Conservation (phyloP, 208 protist species). For the Wallacemonas collosoma region DNA sequence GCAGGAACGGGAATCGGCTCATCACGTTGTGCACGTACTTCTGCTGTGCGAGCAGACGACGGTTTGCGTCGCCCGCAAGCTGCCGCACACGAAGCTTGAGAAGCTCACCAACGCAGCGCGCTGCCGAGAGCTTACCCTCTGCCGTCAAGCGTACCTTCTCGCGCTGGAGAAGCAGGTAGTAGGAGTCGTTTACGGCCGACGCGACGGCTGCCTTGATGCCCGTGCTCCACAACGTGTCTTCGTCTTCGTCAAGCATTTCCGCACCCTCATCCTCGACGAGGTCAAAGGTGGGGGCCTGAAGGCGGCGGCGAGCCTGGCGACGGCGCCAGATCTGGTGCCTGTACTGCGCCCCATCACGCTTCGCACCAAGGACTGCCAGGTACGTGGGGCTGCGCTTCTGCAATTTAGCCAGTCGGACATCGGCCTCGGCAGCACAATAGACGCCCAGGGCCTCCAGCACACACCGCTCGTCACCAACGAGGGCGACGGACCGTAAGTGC, state of each 20-base stretch:
- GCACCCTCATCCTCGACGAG: slow-evolving; percentile 28
- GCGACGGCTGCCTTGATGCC: slow-evolving; percentile 24
- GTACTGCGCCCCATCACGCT: slow-evolving; percentile 46
- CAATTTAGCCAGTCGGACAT: slow-evolving; percentile 38
- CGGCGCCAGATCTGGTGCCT: slow-evolving; percentile 46
- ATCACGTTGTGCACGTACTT: slow-evolving; percentile 34
- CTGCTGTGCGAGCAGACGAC: slow-evolving; percentile 21
- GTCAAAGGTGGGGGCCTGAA: slow-evolving; percentile 24
- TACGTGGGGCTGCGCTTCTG: slow-evolving; percentile 21
- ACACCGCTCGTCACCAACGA: slow-evolving; percentile 61
- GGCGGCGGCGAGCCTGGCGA: slow-evolving; percentile 42
- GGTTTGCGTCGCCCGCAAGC: slow-evolving; percentile 34
- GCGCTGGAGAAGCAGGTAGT: slow-evolving; percentile 54
- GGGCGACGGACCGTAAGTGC: slow-evolving; percentile 31
- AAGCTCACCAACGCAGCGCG: slow-evolving; percentile 38
- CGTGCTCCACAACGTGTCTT: slow-evolving; percentile 18
- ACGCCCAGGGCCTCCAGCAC: slow-evolving; percentile 42
- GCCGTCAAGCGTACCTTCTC: slow-evolving; percentile 29
- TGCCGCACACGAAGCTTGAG: slow-evolving; percentile 48
- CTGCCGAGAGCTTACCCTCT: slow-evolving; percentile 18
- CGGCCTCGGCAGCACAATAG: slow-evolving; percentile 48
- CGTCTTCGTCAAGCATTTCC: slow-evolving; percentile 23
- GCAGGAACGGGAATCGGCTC: slow-evolving; percentile 52
- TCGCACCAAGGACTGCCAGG: slow-evolving; percentile 22
- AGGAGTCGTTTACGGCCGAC: slow-evolving; percentile 34